Percentiles rank a stretch among this genome's conserved stretches.
Conservation (phyloP, 371 early-diverging fungal genomes). For the Haplosporangium sp. region DNA sequence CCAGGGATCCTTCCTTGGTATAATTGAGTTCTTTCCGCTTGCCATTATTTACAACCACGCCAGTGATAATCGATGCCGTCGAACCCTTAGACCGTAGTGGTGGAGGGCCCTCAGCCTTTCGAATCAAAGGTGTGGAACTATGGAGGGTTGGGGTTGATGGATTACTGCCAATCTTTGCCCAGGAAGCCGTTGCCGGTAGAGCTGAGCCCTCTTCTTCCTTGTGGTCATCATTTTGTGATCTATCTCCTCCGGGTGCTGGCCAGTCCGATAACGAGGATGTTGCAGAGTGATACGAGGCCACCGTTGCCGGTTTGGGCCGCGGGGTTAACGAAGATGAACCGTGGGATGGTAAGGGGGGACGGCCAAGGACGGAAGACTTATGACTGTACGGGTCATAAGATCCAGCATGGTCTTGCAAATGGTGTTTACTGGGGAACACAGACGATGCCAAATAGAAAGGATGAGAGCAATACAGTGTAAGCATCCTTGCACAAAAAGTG, state of each 20-base stretch:
- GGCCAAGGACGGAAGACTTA: conserved; percentile 24
- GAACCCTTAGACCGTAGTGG: conserved; percentile 49
- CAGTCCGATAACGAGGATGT: conserved; percentile 54
- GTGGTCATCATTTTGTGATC: conserved; percentile 10
- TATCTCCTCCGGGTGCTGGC: conserved; percentile 55
- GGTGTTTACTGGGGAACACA: conserved; percentile 60
- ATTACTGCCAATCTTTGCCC: conserved; percentile 66
- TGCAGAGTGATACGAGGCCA: conserved; percentile 38
- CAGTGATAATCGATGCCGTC: conserved; percentile 61
- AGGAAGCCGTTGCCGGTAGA: conserved; percentile 72
- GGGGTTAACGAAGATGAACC: conserved; percentile 32
- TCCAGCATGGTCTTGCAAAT: conserved; percentile 64
- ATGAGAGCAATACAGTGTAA: no score
- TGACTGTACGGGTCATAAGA: conserved; percentile 43
- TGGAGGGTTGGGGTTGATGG: conserved; percentile 64
- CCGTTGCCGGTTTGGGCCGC: conserved; percentile 53
- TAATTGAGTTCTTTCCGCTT: conserved; percentile 22
- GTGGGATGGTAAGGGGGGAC: conserved; percentile 30
- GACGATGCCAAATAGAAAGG: neutral
- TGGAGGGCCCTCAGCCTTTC: conserved; percentile 49
- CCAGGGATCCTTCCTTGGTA: conserved; percentile 13
- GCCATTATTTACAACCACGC: conserved; percentile 51
- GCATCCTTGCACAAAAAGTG: no score
- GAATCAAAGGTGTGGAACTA: conserved; percentile 56
- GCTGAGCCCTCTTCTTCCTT: conserved; percentile 59